phyloP scores from a whole-genome alignment of 371 early-diverging fungal genomes.

The Rhizomucor miehei region DNA sequence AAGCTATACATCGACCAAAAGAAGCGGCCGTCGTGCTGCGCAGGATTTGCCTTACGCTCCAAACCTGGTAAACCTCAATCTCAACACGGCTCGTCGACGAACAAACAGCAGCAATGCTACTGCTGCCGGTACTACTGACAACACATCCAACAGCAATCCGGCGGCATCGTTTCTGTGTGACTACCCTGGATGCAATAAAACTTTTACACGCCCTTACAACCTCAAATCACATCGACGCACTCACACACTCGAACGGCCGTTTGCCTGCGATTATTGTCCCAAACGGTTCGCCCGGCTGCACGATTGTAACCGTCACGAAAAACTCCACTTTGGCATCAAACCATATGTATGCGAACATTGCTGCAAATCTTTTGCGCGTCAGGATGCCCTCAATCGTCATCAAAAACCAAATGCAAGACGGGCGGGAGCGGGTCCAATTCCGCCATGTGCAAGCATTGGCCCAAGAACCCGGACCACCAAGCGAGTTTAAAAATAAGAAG shows the following conservation, averaged over 20 bases:
- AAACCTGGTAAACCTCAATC: slow-evolving; percentile 16
- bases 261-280: slow-evolving; percentile 61
- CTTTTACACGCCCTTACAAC: slow-evolving; percentile 80
- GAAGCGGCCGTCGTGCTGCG: slow-evolving; percentile 7
- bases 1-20: too few relatives aligned
- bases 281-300: slow-evolving; percentile 69
- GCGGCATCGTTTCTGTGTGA: slow-evolving; percentile 17
- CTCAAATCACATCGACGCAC: slow-evolving; percentile 78
- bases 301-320: slow-evolving; percentile 81
- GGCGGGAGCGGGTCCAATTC: not conserved
- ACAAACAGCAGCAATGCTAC: slow-evolving; percentile 1
- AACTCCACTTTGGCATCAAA: slow-evolving; percentile 66
- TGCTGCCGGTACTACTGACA: too few relatives aligned
- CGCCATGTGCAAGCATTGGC: slow-evolving; percentile 6
- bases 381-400: slow-evolving; percentile 72
- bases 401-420: slow-evolving; percentile 10
- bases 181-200: slow-evolving; percentile 59
- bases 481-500: too few relatives aligned
- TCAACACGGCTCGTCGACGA: slow-evolving; percentile 9
- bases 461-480: not conserved
- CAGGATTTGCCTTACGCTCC: slow-evolving; percentile 18
- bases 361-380: slow-evolving; percentile 71
- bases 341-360: slow-evolving; percentile 64
- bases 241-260: slow-evolving; percentile 74
- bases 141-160: slow-evolving; percentile 1